These are phyloP conservation scores for Aphanocladium album DNA, from an alignment of 2,329 filamentous ascomycete species.

Conservation along the genomic window DNA sequence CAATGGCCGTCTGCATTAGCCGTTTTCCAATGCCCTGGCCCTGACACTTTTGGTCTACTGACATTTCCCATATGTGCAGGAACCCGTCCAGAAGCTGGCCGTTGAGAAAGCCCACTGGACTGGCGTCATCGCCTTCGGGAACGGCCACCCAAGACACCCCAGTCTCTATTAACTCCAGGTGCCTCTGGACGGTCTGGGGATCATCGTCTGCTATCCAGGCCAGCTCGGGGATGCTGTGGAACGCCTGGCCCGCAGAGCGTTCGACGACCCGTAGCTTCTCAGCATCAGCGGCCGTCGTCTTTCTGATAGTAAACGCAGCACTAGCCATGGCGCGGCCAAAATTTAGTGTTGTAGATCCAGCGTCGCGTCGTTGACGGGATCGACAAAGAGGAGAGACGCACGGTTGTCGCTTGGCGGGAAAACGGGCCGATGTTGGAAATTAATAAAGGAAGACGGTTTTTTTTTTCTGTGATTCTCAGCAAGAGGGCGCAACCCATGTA, in stretches of 20 bases:
- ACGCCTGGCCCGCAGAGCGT: constrained; percentile 13
- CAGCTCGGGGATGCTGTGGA: constrained; percentile 12
- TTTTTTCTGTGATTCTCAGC: background rate
- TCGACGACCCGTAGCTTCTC: constrained; percentile 12
- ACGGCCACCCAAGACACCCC: constrained; percentile 15
- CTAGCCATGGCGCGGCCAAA: background rate
- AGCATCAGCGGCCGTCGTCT: constrained; percentile 5
- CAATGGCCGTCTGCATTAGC: constrained; percentile 5
- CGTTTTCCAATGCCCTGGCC: constrained; percentile 12
- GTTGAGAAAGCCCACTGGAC: constrained; percentile 15
- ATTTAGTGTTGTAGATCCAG: background rate
- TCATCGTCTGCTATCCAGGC: constrained; percentile 15
- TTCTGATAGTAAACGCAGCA: constrained; percentile 5
- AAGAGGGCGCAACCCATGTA: background rate
- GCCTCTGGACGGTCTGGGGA: constrained; percentile 10
- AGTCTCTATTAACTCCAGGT: constrained; percentile 9
- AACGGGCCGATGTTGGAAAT: constrained; percentile 7
- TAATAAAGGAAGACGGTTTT: background rate
- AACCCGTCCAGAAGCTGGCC: constrained; percentile 10
- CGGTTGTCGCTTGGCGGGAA: constrained; percentile 9
- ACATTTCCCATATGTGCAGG: constrained; percentile 17
- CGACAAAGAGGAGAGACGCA: background rate
- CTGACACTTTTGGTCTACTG: constrained; percentile 9
- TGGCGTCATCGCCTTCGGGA: background rate
- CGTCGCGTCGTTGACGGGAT: background rate